Percentiles rank a stretch among this genome's conserved stretches.
Evolutionary conservation across 805 yeast species (phyloP).

Genomic region (Candida berthetii): DNA sequence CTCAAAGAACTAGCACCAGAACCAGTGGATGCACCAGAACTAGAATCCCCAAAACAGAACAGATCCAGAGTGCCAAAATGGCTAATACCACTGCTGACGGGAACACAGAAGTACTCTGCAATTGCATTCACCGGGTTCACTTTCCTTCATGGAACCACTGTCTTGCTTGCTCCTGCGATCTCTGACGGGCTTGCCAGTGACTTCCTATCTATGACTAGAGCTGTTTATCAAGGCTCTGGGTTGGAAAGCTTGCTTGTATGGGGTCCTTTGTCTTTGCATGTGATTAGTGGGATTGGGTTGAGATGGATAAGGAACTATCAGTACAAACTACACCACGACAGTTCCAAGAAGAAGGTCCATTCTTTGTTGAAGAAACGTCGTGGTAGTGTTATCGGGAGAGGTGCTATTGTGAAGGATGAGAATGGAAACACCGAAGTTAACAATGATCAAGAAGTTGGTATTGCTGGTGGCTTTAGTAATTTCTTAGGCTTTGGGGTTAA

Average conservation of each 20-base stretch:
- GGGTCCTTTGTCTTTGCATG: conserved; percentile 42
- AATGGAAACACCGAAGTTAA: conserved; percentile 18
- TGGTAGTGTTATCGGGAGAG: conserved; percentile 13
- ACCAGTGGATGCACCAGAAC: not conserved
- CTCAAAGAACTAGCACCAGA: not conserved
- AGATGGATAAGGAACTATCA: conserved; percentile 31
- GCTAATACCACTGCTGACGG: not conserved
- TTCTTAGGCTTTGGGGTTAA: conserved; percentile 49
- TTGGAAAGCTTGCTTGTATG: conserved; percentile 43
- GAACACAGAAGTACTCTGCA: conserved; percentile 54
- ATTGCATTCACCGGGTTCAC: conserved; percentile 50
- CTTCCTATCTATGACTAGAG: conserved; percentile 51
- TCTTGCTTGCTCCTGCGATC: conserved; percentile 46
- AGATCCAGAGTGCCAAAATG: not conserved
- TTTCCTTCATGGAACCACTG: conserved; percentile 50
- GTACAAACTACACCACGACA: conserved; percentile 18
- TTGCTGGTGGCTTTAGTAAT: conserved; percentile 53
- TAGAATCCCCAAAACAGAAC: not conserved
- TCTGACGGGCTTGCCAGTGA: conserved; percentile 42
- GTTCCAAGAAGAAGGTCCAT: conserved; percentile 2
- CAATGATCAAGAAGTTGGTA: conserved; percentile 43
- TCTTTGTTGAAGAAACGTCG: conserved; percentile 17
- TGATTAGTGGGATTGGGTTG: conserved; percentile 43
- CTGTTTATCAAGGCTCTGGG: conserved; percentile 49
- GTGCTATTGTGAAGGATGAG: conserved; percentile 2